Evolutionary conservation across 495 filamentous ascomycete genomes (phyloP), one percentile per base, ranked within the genome.

Genomic region (Aspergillus cristatus): DNA sequence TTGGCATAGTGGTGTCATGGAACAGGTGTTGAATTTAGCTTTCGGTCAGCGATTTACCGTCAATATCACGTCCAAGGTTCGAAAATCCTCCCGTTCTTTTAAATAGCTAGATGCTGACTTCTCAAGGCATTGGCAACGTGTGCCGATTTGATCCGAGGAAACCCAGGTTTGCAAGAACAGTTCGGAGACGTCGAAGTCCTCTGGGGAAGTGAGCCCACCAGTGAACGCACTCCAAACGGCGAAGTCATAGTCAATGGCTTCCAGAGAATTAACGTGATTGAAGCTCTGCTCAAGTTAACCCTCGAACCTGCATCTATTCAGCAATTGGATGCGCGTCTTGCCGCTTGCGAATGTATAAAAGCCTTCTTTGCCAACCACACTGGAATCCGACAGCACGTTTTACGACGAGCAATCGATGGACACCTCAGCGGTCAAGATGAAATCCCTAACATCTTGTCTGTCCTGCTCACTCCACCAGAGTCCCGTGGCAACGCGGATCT

Each of bases 401-500:
- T 97, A 16, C 70, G 77, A 22, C 77, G 91, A 43, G 91, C 93
- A 1, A 94, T 98, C 42, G 82, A 88, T 35, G 86, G 90, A 1
- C 84, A 97, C 55, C 62, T 71, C 14, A 77, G 80, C 37, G 84
- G 84, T 17, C 75, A 81, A 22, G 79, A 91, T 57, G 80, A 86
- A 43, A 84, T 85, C 1, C 84, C 89, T n/a, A 98, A 98, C 54
- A 84, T 90, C 14, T 57, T 98, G 20, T 86, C 84, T 18, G 84
- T 85, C 5, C 65, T 98, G 18, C 70, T 95, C 13, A 76, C 76
- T 17, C 51, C 70, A 4, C 74, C 76, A 28, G 74, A 71, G 14
- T 61, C 65, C 17, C 66, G 70, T 34, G 67, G 71, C 54, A 68
- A 63, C 46, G 71, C 46, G n/a, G 89, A 97, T 57, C 88, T 89